A percentile compares a stretch with the other conserved stretches of the same genome.
Evolutionary conservation across 768 basidiomycete genomes (phyloP).

Genomic region (Termitomyces eurrhizus): DNA sequence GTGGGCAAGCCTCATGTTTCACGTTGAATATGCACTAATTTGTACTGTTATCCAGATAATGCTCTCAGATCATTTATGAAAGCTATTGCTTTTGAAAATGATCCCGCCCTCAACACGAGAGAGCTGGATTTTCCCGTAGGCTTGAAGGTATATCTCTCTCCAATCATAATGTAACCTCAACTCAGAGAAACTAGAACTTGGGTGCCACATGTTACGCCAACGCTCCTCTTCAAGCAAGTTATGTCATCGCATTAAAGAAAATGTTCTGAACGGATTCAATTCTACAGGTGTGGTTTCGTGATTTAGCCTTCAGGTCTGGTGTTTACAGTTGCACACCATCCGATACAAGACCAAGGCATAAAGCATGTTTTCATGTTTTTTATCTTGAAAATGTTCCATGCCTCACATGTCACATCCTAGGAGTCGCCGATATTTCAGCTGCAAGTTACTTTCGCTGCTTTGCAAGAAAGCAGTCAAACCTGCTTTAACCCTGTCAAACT

Average conservation of each 20-base stretch:
- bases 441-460: conserved; percentile 78
- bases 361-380: conserved; percentile 21
- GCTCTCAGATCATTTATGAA: conserved; percentile 50
- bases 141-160: conserved; percentile 50
- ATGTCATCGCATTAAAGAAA: background rate
- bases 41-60: conserved; percentile 33
- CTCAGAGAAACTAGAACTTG: conserved; percentile 60
- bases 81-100: conserved; percentile 44
- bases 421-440: conserved; percentile 78
- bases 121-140: conserved; percentile 66
- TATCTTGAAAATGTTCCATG: background rate
- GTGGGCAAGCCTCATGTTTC: conserved; percentile 28
- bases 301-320: conserved; percentile 73
- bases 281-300: conserved; percentile 86
- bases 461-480: conserved; percentile 66
- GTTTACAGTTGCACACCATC: conserved; percentile 76
- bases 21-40: conserved; percentile 5
- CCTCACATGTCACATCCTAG: conserved; percentile 28
- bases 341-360: conserved; percentile 38
- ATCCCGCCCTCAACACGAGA: conserved; percentile 50
- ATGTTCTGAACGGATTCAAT: conserved; percentile 1
- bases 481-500: conserved; percentile 84
- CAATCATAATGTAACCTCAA: background rate
- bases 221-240: conserved; percentile 79
- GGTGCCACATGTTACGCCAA: conserved; percentile 98